Evolutionary conservation across 78 protist species (phyloP).

Genomic region (Capsaspora owczarzaki): DNA sequence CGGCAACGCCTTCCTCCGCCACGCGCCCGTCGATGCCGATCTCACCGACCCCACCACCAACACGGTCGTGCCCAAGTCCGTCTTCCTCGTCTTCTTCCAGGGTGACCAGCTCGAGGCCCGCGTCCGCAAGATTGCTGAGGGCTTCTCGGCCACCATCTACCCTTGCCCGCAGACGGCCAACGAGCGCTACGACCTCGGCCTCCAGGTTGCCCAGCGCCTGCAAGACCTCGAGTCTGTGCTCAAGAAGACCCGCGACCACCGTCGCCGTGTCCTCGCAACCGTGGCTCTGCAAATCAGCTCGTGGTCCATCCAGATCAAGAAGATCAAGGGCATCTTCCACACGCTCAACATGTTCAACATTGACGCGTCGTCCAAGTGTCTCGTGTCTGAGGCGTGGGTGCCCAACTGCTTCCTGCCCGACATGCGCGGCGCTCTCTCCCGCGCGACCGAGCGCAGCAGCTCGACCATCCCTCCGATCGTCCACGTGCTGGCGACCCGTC

Average conservation of each 20-base stretch:
- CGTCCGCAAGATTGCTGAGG: constrained; percentile 71
- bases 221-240: constrained; percentile 17
- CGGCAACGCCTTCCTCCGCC: constrained; percentile 75
- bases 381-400: constrained; percentile 85
- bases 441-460: constrained; percentile 6
- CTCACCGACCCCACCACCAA: constrained; percentile 37
- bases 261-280: constrained; percentile 26
- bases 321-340: constrained; percentile 84
- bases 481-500: neutral
- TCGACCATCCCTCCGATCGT: neutral
- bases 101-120: constrained; percentile 62
- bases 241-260: constrained; percentile 33
- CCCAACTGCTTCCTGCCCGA: constrained; percentile 32
- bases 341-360: constrained; percentile 77
- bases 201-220: constrained; percentile 43
- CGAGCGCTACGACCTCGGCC: constrained; percentile 43
- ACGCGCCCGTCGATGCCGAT: constrained; percentile 41
- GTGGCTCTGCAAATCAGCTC: constrained; percentile 18
- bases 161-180: constrained; percentile 60
- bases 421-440: constrained; percentile 23
- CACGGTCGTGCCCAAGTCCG: constrained; percentile 40
- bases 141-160: constrained; percentile 69
- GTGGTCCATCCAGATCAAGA: constrained; percentile 44
- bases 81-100: constrained; percentile 70
- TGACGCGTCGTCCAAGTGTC: constrained; percentile 51